Base-by-base conservation (phyloP, 768 basidiomycete genomes). In the Amyloporia xantha region DNA sequence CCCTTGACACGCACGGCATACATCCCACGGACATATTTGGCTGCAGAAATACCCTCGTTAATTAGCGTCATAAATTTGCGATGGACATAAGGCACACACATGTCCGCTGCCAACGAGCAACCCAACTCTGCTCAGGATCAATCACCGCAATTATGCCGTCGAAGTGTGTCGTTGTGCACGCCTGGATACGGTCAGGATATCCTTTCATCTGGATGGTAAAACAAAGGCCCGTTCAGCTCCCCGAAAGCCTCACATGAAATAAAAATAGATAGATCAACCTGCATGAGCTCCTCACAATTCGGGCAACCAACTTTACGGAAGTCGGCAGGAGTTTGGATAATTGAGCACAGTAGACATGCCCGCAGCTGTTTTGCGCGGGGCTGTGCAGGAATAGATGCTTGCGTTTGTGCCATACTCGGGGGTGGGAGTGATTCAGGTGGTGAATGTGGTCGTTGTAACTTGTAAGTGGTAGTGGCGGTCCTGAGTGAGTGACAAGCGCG, bases 261-360 rank as follows among this genome's bases (percentile, higher is more conserved):
- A 6, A 2, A 15, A 12, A 25, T 41, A 5, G 25, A 21, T 4
- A 5, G n/a, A 25, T 40, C n/a, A 7, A 94, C 95, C 75, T 93
- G 86, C 65, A 98, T 78, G 56, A 94, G 75, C 62, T 95, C 91
- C 58, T 98, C 95, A 62, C 96, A 99, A 65, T 99, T 99, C 38
- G 95, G 95, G 64, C 96, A 99, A 4, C 96, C 96, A 19, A 73
- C 69, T 58, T 79, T 82, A 37, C 84, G 73, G 64, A 97, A 99
- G 56, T 97, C 95, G 35, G 73, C 70, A 0, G 91, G 81, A 0
- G 82, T 73, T 59, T 91, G 91, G 17, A 98, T 80, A 53, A 96
- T 79, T 0, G 93, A 96, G 67, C 96, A 99, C 35, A 97, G 76
- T 1, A 97, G 75, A 62, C 95, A 99, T 17, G 95, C 94, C 47